Evolutionary conservation across 2,329 filamentous ascomycete species (phyloP).

Genomic region (Neopestalotiopsis clavispora): DNA sequence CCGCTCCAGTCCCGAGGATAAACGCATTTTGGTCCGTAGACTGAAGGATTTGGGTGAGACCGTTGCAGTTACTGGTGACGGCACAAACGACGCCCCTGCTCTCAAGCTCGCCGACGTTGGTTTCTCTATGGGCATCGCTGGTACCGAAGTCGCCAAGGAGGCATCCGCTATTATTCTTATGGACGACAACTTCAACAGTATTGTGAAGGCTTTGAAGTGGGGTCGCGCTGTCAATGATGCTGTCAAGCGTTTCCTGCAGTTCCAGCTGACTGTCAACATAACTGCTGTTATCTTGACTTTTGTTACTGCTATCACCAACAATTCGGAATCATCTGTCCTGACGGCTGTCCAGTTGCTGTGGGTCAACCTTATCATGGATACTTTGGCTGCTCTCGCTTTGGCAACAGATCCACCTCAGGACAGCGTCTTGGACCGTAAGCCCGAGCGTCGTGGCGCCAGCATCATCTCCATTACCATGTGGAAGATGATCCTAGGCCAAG

Average conservation of each 20-base stretch:
- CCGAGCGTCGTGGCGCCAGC: slow-evolving; percentile 59
- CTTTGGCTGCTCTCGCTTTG: slow-evolving; percentile 85
- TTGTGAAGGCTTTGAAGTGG: slow-evolving; percentile 83
- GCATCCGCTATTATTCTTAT: slow-evolving; percentile 85
- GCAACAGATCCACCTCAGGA: slow-evolving; percentile 89
- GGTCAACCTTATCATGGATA: slow-evolving; percentile 98
- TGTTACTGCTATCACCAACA: slow-evolving; percentile 79
- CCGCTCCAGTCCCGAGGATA: slow-evolving; percentile 77
- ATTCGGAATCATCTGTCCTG: slow-evolving; percentile 73
- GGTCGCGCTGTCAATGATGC: slow-evolving; percentile 78
- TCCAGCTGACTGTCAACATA: slow-evolving; percentile 87
- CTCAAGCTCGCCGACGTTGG: slow-evolving; percentile 82
- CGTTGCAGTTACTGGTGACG: slow-evolving; percentile 83
- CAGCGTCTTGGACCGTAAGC: slow-evolving; percentile 78
- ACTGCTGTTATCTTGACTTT: slow-evolving; percentile 89
- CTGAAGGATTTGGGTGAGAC: slow-evolving; percentile 77
- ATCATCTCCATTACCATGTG: slow-evolving; percentile 92
- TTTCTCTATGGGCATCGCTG: slow-evolving; percentile 85
- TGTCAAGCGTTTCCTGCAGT: slow-evolving; percentile 77
- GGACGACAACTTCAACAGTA: slow-evolving; percentile 89
- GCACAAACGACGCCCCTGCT: slow-evolving; percentile 83
- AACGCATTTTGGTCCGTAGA: slow-evolving; percentile 72
- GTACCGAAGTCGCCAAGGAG: slow-evolving; percentile 84
- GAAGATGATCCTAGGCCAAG: slow-evolving; percentile 98
- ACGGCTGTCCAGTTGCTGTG: slow-evolving; percentile 91